Percentiles rank a stretch among this genome's conserved stretches.
Conservation (phyloP, 305 asterid genomes). For the Ilex paraguariensis region DNA sequence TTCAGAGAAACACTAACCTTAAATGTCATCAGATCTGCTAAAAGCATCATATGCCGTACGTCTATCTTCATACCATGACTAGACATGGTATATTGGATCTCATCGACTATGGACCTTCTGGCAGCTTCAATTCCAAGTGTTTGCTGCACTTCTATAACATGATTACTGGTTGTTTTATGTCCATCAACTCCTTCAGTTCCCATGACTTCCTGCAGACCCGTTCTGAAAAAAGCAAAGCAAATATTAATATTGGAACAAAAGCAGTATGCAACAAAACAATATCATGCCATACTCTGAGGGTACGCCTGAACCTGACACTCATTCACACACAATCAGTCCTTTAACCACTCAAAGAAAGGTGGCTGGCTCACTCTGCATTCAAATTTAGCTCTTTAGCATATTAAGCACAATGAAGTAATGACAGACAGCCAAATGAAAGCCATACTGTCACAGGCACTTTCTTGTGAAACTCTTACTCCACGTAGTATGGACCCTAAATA, state of each 20-base stretch:
- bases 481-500: too few species aligned
- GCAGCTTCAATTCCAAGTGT: constrained; percentile 96
- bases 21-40: constrained; percentile 88
- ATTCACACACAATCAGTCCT: too few species aligned
- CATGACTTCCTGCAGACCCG: constrained; percentile 81
- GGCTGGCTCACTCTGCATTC: too few species aligned
- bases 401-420: too few species aligned
- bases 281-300: too few species aligned
- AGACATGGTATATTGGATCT: constrained; percentile 68
- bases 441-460: too few species aligned
- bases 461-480: too few species aligned
- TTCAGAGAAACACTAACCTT: constrained; percentile 37
- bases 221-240: constrained; percentile 37
- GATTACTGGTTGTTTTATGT: constrained; percentile 55
- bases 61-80: constrained; percentile 84
- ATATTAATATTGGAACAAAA: constrained; percentile 5
- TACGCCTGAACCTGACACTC: too few species aligned
- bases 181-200: constrained; percentile 86
- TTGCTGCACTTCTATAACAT: constrained; percentile 61
- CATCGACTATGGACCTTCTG: constrained; percentile 59
- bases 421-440: too few species aligned
- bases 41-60: constrained; percentile 93
- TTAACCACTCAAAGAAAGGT: too few species aligned
- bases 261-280: neutral
- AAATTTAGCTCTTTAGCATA: too few species aligned